Conservation (phyloP, 169 alveolate genomes). For the Fabrea salina region DNA sequence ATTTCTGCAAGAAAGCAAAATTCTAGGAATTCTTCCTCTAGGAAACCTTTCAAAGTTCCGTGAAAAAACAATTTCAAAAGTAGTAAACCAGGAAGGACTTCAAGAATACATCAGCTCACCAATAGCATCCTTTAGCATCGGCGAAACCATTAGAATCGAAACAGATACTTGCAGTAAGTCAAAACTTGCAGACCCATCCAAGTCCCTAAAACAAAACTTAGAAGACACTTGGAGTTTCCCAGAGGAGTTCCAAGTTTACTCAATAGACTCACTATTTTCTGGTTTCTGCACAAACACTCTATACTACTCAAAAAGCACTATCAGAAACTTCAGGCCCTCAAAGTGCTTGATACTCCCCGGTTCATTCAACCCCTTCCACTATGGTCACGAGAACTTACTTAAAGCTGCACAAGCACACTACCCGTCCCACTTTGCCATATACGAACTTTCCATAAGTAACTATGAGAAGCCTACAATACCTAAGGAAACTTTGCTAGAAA, state of each 20-base stretch:
- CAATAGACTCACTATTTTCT: background rate
- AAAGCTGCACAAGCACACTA: background rate
- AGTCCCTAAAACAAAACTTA: background rate
- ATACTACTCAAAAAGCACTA: background rate
- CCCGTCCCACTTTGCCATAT: background rate
- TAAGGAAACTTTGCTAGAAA: background rate
- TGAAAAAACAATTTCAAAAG: too few species aligned
- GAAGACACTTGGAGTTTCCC: background rate
- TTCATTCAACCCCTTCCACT: background rate
- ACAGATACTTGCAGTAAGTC: background rate
- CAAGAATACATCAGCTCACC: too few species aligned
- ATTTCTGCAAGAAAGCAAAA: too few species aligned
- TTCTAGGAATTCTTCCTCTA: too few species aligned
- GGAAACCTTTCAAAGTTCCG: too few species aligned
- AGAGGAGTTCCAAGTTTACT: background rate
- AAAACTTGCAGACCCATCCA: background rate
- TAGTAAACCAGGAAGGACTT: too few species aligned
- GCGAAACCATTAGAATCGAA: background rate
- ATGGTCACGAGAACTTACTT: background rate
- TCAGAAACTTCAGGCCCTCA: background rate
- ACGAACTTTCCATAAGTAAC: background rate
- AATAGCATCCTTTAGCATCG: too few species aligned
- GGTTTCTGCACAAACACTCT: background rate
- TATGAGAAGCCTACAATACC: background rate
- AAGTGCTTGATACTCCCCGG: background rate